Conservation (phyloP, 2,329 filamentous ascomycete genomes). For the Fusarium sp. region DNA sequence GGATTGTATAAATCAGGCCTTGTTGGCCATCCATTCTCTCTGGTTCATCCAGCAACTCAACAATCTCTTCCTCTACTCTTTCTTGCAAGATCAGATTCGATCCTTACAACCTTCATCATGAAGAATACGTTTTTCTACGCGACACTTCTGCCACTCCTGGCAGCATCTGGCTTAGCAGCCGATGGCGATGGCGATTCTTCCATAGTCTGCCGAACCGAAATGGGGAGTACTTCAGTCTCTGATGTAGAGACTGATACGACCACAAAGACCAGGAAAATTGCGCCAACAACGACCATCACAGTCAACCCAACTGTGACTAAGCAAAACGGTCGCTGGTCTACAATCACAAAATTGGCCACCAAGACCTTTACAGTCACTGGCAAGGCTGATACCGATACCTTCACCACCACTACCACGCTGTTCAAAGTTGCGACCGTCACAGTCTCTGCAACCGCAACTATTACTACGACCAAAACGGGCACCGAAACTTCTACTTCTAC, state of each 20-base stretch:
- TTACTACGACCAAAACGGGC: slow-evolving; percentile 8
- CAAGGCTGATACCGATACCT: slow-evolving; percentile 1
- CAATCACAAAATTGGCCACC: slow-evolving; percentile 9
- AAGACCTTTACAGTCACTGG: slow-evolving; percentile 14
- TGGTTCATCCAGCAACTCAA: background rate
- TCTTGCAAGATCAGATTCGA: too few relatives aligned
- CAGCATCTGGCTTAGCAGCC: background rate
- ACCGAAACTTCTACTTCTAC: slow-evolving; percentile 13
- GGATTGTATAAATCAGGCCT: background rate
- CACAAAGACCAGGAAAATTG: slow-evolving; percentile 4
- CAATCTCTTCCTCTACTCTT: background rate
- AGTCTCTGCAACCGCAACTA: slow-evolving; percentile 15
- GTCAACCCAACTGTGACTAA: slow-evolving; percentile 15
- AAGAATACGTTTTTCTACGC: background rate
- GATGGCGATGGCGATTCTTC: background rate
- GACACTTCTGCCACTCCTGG: background rate
- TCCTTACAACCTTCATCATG: slow-evolving; percentile 1
- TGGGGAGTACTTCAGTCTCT: slow-evolving; percentile 10
- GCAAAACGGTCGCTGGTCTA: slow-evolving; percentile 11
- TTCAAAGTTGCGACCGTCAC: slow-evolving; percentile 20
- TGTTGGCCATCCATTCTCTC: background rate
- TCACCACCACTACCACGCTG: slow-evolving; percentile 12
- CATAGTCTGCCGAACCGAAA: slow-evolving; percentile 15
- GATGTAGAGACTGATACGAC: slow-evolving; percentile 5
- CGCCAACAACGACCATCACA: slow-evolving; percentile 12